Percentiles rank a stretch among this genome's conserved stretches.
Evolutionary conservation across 805 yeast species (phyloP).

Genomic region (Zygoascus ofunaensis): DNA sequence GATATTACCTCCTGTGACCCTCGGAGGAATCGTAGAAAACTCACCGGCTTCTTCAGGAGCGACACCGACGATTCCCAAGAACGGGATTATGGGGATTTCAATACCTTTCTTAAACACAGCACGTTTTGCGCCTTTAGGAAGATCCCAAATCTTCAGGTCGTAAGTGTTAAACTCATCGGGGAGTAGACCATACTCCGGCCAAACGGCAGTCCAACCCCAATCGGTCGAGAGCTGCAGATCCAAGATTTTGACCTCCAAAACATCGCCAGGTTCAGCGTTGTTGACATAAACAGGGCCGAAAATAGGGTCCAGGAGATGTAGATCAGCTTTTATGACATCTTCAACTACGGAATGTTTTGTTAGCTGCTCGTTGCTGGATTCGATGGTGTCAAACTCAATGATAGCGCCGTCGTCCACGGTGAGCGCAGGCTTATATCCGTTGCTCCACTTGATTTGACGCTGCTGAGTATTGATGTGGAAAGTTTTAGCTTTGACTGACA

Average conservation of each 20-base stretch:
- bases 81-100: conserved; percentile 10
- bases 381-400: conserved; percentile 7
- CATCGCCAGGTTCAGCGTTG: conserved; percentile 11
- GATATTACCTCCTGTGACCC: conserved; percentile 10
- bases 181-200: conserved; percentile 10
- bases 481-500: not conserved
- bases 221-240: conserved; percentile 6
- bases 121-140: conserved; percentile 4
- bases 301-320: conserved; percentile 8
- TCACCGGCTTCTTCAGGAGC: conserved; percentile 10
- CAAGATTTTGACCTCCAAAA: conserved; percentile 9
- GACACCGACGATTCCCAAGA: conserved; percentile 10
- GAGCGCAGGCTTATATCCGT: conserved; percentile 5
- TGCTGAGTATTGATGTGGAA: conserved; percentile 2
- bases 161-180: conserved; percentile 8
- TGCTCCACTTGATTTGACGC: conserved; percentile 2
- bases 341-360: conserved; percentile 6
- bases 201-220: conserved; percentile 14
- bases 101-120: conserved; percentile 11
- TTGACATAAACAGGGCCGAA: conserved; percentile 12
- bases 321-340: conserved; percentile 4
- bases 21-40: conserved; percentile 10
- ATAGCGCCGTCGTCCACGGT: conserved; percentile 7
- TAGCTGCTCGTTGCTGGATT: conserved; percentile 9
- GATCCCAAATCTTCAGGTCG: conserved; percentile 7